Evolutionary conservation across 176 grass and related monocot species (phyloP), one percentile per base, ranked within the genome.

Genomic region (Pharus latifolius): DNA sequence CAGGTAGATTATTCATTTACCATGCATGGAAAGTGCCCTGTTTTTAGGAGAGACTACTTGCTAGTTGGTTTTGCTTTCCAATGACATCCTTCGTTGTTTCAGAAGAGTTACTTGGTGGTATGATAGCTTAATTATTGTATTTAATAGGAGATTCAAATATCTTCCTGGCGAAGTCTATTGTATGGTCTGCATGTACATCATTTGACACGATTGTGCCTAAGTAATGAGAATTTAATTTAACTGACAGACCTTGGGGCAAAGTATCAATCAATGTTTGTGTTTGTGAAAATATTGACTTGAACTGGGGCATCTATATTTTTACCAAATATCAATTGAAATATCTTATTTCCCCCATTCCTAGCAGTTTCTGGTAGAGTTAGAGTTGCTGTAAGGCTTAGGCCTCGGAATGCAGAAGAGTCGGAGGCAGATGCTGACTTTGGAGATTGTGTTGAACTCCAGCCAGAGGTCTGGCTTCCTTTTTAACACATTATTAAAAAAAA

Each of bases 381-480:
- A 82, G 96, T 99, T 60, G 96, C 96, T 56, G 87, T 99, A 81
- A 88, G 96, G 83, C 90, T 99, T 62, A 89, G 96, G 34, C 96
- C 96, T 44, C 70, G 73, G 74, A 99, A 99, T 70, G 82, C 84
- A 63, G 90, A 99, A 55, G 96, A 99, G 75, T 78, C 66, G 54
- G 82, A 53, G 1, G 79, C 84, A 54, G 96, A 99, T 99, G 90
- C 96, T 56, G 96, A 99, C 67, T 99, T 99, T 23, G 96, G 79
- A 42, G 96, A 99, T 69, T 91, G 87, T 66, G 96, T 99, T 73
- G 96, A 99, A 62, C 92, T 99, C 74, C 96, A 86, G 57, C 90
- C 96, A 53, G 96, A 99, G 96, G 96, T 99, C 61, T 75, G 51
- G 1, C 19, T 38, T 57, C 5, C 22, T 72, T 28, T 80, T 74